Base-by-base conservation (phyloP, 2,329 filamentous ascomycete genomes). In the Xylaria sp. region DNA sequence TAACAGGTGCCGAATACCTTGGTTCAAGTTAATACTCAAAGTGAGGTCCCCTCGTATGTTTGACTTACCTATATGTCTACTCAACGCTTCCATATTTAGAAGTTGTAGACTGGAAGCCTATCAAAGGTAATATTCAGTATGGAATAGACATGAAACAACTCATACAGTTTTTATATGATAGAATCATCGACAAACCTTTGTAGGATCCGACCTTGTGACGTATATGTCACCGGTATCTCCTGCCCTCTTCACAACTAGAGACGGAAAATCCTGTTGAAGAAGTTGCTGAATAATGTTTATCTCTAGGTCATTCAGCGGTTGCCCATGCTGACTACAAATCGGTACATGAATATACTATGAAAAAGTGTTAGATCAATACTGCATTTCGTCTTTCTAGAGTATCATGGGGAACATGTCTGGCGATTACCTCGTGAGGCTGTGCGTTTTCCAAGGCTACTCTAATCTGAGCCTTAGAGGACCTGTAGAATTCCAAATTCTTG, bases 1-100 rank as follows among this genome's bases (percentile, higher is more conserved):
- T n/a, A 79, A 71, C 15, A 80, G 49, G 27, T 77, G 72, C 25
- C 77, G 72, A 20, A 78, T 58, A 3, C 71, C 73, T 74, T 67
- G 1, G 5, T 54, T 13, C 36, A 25, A 39, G 33, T 57, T 51
- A 51, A 36, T 9, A 38, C 10, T 25, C 15, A 13, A 36, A 5
- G 11, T 2, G 39, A 36, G 25, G 10, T 20, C 13, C 55, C 5
- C 13, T 9, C 15, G 5, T 25, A n/a, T 42, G 33, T 44, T 29
- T 15, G 20, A 27, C 50, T 50, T 50, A 31, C 63, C 56, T 29
- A 61, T 45, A 22, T 13, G 47, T 53, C 17, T 42, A 25, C 56
- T 38, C 10, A 50, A 0, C 17, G 4, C 15, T 25, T 38, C 13
- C 15, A 25, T 25, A 25, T 25, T 47, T n/a, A 11, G 44, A 9